phyloP scores from a whole-genome alignment of 1,139 yeast genomes.

The Protomyces inundatus region DNA sequence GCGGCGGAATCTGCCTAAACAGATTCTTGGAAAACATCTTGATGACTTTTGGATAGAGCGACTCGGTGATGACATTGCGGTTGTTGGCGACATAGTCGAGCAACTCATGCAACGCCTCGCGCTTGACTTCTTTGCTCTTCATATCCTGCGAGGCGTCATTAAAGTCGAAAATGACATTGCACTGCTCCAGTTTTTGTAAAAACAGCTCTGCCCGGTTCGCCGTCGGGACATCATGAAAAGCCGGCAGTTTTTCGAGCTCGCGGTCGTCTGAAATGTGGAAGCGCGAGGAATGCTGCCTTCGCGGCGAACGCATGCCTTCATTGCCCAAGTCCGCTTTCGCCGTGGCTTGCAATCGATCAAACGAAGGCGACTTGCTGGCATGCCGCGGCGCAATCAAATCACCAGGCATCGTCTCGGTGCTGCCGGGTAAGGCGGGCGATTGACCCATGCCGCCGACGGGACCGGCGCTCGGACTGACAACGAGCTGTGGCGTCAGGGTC shows the following conservation, averaged over 20 bases:
- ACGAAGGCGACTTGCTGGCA: conserved; percentile 33
- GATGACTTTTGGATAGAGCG: conserved; percentile 82
- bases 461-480: conserved; percentile 8
- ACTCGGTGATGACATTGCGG: conserved; percentile 80
- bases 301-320: conserved; percentile 68
- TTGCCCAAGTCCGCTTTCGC: conserved; percentile 38
- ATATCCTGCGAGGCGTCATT: conserved; percentile 88
- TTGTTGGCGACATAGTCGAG: conserved; percentile 79
- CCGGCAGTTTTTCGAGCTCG: conserved; percentile 75
- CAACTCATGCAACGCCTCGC: conserved; percentile 79
- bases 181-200: conserved; percentile 84
- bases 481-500: conserved; percentile 26
- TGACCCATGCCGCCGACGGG: background rate
- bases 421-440: conserved; percentile 39
- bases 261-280: conserved; percentile 71
- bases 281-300: conserved; percentile 88
- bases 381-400: conserved; percentile 37
- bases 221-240: conserved; percentile 83
- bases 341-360: conserved; percentile 38
- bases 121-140: conserved; percentile 85
- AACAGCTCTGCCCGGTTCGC: conserved; percentile 79
- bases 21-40: conserved; percentile 83
- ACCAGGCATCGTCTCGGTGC: conserved; percentile 42
- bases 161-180: conserved; percentile 90
- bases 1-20: conserved; percentile 96